Base-by-base conservation (phyloP, 176 grass and related monocot genomes). In the Tuctoria greenei region DNA sequence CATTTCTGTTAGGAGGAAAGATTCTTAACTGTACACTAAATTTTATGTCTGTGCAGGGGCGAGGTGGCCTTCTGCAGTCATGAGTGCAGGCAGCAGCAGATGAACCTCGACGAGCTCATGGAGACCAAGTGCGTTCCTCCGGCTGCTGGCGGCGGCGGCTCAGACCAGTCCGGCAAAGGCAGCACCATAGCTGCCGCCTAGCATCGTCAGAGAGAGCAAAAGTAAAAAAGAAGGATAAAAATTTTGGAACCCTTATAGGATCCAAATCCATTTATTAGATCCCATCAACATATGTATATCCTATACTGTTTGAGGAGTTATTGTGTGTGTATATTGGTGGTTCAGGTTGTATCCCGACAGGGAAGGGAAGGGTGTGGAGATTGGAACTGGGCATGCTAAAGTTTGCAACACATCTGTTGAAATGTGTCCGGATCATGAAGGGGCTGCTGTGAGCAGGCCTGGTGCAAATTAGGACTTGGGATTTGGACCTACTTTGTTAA, bases 31-130 rank as follows among this genome's bases (percentile, higher is more conserved):
- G 27, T 2, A 49, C 0, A 10, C 61, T 77, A 25, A 57, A 20
- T 59, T 50, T 78, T 73, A 0, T 39, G 16, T 79, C 79, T 80
- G n/a, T 39, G 52, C 84, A 96, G 93, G 78, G 93, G 93, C 14
- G 93, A 96, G 67, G 88, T 92, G 77, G 93, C 93, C 46, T 96
- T 89, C 73, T 96, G 93, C 66, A 96, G 93, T 57, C 58, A 81
- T 9, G 93, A 96, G 62, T 96, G 93, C 66, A 84, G 93, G 62
- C 87, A 96, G 67, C 66, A 90, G 16, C 89, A 96, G 64, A 96
- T 96, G 78, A 96, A 90, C 78, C 56, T 89, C 17, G 89, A 96
- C 61, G 93, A 96, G 43, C 61, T 82, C 75, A 92, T 76, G 69
- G 93, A 96, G 16, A 88, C 90, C 52, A 88, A 84, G 21, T 92